Conservation (phyloP, 2,329 filamentous ascomycete genomes). For the Botrytis hyacinthi region DNA sequence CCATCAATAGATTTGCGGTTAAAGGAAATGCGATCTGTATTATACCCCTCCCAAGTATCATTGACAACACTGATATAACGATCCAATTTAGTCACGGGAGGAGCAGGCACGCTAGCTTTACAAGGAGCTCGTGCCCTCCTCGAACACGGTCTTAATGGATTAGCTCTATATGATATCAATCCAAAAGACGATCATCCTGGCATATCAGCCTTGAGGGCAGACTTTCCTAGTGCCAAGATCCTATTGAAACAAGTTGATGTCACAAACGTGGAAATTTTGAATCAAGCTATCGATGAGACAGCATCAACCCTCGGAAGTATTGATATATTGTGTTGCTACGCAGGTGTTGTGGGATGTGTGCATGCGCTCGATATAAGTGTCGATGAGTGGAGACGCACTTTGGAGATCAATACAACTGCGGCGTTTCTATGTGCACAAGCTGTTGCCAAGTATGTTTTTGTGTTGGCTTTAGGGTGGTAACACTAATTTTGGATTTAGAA, state of each 20-base stretch:
- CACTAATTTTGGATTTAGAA: not conserved
- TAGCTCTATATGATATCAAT: slow-evolving; percentile 57
- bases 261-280: slow-evolving; percentile 51
- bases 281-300: slow-evolving; percentile 43
- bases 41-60: not conserved
- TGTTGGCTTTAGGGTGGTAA: accelerated
- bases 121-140: slow-evolving; percentile 60
- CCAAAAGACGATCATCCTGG: slow-evolving; percentile 46
- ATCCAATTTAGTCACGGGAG: slow-evolving; percentile 54
- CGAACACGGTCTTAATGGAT: slow-evolving; percentile 61
- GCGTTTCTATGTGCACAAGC: slow-evolving; percentile 70
- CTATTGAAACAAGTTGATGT: slow-evolving; percentile 56
- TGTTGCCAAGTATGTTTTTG: slow-evolving; percentile 49
- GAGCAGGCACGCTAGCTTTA: slow-evolving; percentile 62
- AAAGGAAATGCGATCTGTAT: slow-evolving; percentile 20
- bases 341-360: slow-evolving; percentile 63
- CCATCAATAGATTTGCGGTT: slow-evolving; percentile 9
- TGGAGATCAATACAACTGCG: slow-evolving; percentile 73
- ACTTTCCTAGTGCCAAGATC: slow-evolving; percentile 56
- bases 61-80: not conserved
- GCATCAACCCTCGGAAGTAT: slow-evolving; percentile 49
- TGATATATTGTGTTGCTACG: slow-evolving; percentile 56
- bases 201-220: slow-evolving; percentile 47
- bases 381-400: slow-evolving; percentile 58
- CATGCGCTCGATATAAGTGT: slow-evolving; percentile 59